phyloP scores from a whole-genome alignment of 257 asterid genomes.

The Prunella vulgaris region DNA sequence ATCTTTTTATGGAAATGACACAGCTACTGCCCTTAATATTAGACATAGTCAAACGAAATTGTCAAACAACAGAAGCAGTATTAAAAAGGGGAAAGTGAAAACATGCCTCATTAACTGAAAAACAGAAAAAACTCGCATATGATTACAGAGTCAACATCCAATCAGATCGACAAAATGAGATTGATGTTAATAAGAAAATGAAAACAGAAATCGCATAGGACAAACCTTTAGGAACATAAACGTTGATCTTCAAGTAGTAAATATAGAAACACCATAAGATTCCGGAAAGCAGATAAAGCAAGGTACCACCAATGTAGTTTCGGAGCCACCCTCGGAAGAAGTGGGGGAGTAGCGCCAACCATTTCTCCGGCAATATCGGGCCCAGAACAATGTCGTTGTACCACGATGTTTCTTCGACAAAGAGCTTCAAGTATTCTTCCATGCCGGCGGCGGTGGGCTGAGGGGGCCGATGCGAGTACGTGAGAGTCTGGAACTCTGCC shows the following conservation, averaged over 20 bases:
- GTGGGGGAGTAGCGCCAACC: conserved; percentile 64
- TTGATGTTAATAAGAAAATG: background rate
- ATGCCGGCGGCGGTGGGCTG: conserved; percentile 20
- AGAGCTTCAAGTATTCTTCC: conserved; percentile 51
- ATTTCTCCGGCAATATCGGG: conserved; percentile 49
- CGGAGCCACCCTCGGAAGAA: conserved; percentile 77
- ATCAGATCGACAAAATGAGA: conserved; percentile 11
- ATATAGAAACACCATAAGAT: conserved; percentile 74
- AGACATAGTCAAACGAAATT: too few relatives aligned
- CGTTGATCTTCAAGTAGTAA: conserved; percentile 68
- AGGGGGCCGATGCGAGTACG: background rate
- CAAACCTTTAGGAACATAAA: conserved; percentile 71
- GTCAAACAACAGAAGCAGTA: too few relatives aligned
- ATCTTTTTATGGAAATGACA: too few relatives aligned
- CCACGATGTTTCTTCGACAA: conserved; percentile 74
- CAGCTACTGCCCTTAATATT: too few relatives aligned
- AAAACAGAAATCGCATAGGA: background rate
- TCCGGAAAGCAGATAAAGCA: conserved; percentile 63
- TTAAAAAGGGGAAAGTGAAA: background rate
- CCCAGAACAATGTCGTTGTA: conserved; percentile 73
- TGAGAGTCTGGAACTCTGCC: background rate
- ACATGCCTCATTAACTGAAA: background rate
- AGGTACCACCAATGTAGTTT: conserved; percentile 71
- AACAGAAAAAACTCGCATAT: background rate
- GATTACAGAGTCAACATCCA: background rate